These are phyloP conservation scores for Leucosporidium scottii DNA, from an alignment of 768 basidiomycete genomes.

Conservation along the genomic window DNA sequence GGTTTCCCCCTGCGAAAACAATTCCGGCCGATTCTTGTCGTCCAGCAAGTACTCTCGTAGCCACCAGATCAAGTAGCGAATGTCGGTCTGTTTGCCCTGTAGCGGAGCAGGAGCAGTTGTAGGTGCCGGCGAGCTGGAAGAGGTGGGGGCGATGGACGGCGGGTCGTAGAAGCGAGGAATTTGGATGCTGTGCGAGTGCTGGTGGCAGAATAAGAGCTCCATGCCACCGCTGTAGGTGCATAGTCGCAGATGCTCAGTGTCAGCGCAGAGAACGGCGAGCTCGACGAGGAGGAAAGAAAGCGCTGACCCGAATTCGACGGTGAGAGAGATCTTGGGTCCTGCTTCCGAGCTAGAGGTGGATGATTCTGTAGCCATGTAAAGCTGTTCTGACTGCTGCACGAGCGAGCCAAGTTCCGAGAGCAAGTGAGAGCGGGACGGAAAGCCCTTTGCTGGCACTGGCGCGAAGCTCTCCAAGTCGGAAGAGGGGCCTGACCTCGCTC, in stretches of 20 bases:
- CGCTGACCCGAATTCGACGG: slow-evolving; percentile 37
- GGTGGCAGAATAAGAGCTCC: slow-evolving; percentile 71
- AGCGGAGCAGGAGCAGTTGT: background rate
- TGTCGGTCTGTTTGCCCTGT: slow-evolving; percentile 49
- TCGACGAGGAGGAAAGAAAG: background rate
- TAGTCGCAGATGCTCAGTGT: background rate
- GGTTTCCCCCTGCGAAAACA: slow-evolving; percentile 79
- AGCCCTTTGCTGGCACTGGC: background rate
- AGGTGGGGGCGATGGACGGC: slow-evolving; percentile 26
- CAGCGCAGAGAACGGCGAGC: background rate
- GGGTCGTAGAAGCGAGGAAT: slow-evolving; percentile 50
- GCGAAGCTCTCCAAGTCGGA: too few relatives aligned
- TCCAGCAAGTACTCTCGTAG: slow-evolving; percentile 64
- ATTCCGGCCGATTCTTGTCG: slow-evolving; percentile 67
- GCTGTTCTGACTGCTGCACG: background rate
- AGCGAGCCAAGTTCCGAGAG: background rate
- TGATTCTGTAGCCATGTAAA: background rate
- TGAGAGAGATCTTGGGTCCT: slow-evolving; percentile 20
- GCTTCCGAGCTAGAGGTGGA: background rate
- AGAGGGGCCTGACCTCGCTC: too few relatives aligned
- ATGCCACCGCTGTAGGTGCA: slow-evolving; percentile 60
- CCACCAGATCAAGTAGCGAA: slow-evolving; percentile 70
- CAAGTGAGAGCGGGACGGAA: background rate
- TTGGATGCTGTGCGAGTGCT: slow-evolving; percentile 54
- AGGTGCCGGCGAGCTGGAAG: slow-evolving; percentile 10